Evolutionary conservation across 2,329 filamentous ascomycete species (phyloP), one percentile per base, ranked within the genome.

Genomic region (Trichoderma sp.): DNA sequence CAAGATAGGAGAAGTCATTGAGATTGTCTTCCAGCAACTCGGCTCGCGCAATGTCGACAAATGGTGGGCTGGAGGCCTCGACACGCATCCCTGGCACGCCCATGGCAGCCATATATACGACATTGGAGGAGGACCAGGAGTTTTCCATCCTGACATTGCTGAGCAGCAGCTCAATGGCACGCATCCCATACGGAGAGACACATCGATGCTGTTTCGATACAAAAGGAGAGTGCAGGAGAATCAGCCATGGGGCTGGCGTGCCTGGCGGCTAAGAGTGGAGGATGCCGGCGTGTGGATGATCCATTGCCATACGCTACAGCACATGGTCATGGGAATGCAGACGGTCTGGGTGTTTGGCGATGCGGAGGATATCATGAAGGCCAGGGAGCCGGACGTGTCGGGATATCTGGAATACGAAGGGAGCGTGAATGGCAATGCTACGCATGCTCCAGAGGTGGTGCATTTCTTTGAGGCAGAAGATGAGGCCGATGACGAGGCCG

Each of bases 261-360:
- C 83, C 0, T 90, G 88, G 88, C 80, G 88, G 11, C 76, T 89
- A 0, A 74, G 80, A 5, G 75, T 84, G 1, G 75, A 80, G 14
- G 49, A 70, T 33, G 56, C 70, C 0, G 88, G 87, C 0, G 86
- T 86, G 3, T 89, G 86, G 86, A 86, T 89, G 85, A 79, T 89
- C 71, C 87, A 89, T 75, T 89, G 87, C 71, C 87, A 89, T 74
- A 83, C 86, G 19, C 71, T 86, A 61, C 83, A 84, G 66, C 87
- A 89, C 74, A 86, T 87, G 82, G 77, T 86, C 21, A 88, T 88
- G 70, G 72, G 83, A 73, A 77, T 79, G 82, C 65, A 72, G 40
- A 75, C 68, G 14, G 71, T 76, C 19, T 74, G 72, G 74, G 68
- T 75, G 5, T 73, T 75, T 71, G 77, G 77, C 6, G 72, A 77